Evolutionary conservation across 495 filamentous ascomycete species (phyloP), one percentile per base, ranked within the genome.

Genomic region (Cairneyella variabilis): DNA sequence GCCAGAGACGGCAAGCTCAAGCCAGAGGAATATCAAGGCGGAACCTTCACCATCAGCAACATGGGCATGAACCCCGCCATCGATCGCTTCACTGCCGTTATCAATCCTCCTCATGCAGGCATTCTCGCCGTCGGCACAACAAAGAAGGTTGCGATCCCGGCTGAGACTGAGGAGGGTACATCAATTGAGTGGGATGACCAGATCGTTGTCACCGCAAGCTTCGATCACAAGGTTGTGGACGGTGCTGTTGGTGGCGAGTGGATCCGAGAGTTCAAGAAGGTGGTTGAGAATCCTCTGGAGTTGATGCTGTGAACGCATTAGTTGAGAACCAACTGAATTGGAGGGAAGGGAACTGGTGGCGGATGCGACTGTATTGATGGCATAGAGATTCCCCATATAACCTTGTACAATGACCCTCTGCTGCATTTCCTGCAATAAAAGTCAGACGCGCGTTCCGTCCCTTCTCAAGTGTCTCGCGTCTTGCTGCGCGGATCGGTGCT

Each of bases 1-100:
- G 95, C 93, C 37, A 79, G 87, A 44, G 95, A 97, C 54, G 90
- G 90, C 74, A 99, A 97, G 83, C 88, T 99, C 59, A 97, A 97
- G 83, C 95, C 95, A 26, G 91, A 99, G 69, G 91, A 99, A 72
- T 99, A 92, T 84, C 92, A 97, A 75, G 95, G 95, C 39, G 95
- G 95, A 68, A 96, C 90, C 61, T 95, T 99, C 75, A 96, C 92
- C 67, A 99, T 99, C 75, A 92, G 86, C 75, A 99, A 99, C 83
- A 96, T 99, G 95, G 95, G 95, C 68, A 97, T 97, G 93, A 99
- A 99, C 79, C 62, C 84, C 9, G 95, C 95, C 32, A 83, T 99
- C 57, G 91, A 97, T 67, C 83, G 90, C 60, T 99, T 99, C 78
- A 97, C 95, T n/a, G 95, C 95, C 58, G 86, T 99, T 66, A 96